phyloP scores from a whole-genome alignment of 257 asterid genomes.

The Solanum ossicruentum region DNA sequence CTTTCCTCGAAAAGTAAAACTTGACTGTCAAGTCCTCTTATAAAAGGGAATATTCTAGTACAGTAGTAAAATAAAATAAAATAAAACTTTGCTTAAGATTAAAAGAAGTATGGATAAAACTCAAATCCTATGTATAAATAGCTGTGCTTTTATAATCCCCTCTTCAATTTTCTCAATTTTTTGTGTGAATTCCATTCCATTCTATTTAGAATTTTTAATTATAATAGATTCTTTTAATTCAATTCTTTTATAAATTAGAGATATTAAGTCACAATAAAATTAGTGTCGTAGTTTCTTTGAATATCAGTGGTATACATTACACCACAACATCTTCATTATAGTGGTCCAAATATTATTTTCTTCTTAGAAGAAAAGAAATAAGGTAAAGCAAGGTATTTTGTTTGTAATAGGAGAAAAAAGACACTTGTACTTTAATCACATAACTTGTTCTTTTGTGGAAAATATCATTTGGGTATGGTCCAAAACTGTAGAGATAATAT shows the following conservation, averaged over 20 bases:
- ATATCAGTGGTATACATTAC: not conserved
- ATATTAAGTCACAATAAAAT: not conserved
- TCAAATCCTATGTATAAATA: no score
- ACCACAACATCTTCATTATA: not conserved
- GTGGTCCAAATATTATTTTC: not conserved
- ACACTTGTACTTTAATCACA: not conserved
- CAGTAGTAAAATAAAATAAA: no score
- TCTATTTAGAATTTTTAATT: no score
- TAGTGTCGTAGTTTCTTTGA: not conserved
- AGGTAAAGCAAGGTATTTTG: not conserved
- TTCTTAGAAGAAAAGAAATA: not conserved
- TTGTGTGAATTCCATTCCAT: no score
- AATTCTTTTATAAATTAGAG: no score
- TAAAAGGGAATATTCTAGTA: no score
- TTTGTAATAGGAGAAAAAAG: not conserved
- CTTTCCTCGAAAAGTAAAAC: not conserved
- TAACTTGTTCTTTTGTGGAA: not conserved
- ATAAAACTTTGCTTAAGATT: no score
- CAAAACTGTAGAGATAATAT: no score
- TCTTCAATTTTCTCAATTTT: no score
- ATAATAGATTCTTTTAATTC: no score
- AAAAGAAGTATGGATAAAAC: no score
- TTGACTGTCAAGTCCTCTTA: not conserved
- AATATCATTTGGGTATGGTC: not conserved
- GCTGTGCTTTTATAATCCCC: no score